Evolutionary conservation across 352 stramenopile species (phyloP).

Genomic region (Phytophthora uliginosa): DNA sequence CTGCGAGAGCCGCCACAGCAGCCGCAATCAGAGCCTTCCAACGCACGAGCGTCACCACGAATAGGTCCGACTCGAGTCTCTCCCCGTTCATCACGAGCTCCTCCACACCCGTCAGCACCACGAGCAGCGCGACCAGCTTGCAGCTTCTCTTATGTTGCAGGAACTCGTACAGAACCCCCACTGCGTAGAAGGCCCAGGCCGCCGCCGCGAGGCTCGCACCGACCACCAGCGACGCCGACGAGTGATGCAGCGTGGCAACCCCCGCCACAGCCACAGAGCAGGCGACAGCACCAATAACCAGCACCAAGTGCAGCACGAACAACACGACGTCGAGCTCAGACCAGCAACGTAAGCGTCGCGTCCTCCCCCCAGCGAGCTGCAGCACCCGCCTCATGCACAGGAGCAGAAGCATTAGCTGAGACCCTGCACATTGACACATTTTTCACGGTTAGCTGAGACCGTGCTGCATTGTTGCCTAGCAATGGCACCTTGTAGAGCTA

Average conservation of each 20-base stretch:
- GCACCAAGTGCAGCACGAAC: slow-evolving; percentile 43
- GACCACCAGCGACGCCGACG: slow-evolving; percentile 47
- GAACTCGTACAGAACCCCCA: slow-evolving; percentile 30
- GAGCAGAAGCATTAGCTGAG: slow-evolving; percentile 46
- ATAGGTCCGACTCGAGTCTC: neutral
- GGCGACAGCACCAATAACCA: slow-evolving; percentile 28
- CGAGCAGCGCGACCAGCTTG: slow-evolving; percentile 35
- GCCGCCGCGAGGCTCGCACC: slow-evolving; percentile 33
- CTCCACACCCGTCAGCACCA: slow-evolving; percentile 22
- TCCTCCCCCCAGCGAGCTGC: slow-evolving; percentile 23
- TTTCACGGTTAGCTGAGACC: neutral
- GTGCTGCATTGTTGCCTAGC: neutral
- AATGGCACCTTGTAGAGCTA: slow-evolving; percentile 36
- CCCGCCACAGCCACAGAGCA: slow-evolving; percentile 34
- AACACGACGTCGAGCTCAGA: slow-evolving; percentile 21
- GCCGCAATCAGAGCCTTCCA: slow-evolving; percentile 15
- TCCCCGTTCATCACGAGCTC: slow-evolving; percentile 19
- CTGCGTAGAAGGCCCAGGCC: slow-evolving; percentile 50
- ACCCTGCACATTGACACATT: slow-evolving; percentile 29
- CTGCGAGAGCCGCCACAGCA: slow-evolving; percentile 5
- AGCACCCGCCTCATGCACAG: slow-evolving; percentile 55
- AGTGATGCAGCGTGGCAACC: slow-evolving; percentile 34
- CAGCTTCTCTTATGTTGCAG: slow-evolving; percentile 22
- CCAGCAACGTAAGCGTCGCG: neutral
- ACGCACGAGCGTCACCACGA: slow-evolving; percentile 13